Conservation (phyloP, 2,329 filamentous ascomycete genomes). For the Monilinia vaccinii-corymbosi region DNA sequence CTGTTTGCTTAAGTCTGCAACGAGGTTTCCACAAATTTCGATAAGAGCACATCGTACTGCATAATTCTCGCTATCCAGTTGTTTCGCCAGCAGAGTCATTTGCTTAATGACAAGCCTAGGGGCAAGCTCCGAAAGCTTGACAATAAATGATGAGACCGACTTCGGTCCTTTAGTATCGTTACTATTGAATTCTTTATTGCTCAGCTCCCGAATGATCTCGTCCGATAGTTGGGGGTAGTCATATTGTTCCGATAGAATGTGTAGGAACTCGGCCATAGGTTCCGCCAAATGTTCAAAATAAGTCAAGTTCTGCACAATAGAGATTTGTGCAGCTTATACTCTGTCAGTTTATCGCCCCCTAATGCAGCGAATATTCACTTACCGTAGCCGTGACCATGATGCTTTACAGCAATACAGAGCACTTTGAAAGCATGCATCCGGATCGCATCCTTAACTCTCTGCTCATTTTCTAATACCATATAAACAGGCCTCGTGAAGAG, state of each 20-base stretch:
- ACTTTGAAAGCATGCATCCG: constrained; percentile 98
- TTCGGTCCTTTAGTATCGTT: constrained; percentile 95
- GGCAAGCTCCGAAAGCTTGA: constrained; percentile 85
- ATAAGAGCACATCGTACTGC: constrained; percentile 89
- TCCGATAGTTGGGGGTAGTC: constrained; percentile 93
- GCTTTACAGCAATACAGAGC: constrained; percentile 90
- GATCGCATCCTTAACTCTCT: constrained; percentile 79
- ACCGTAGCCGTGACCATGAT: constrained; percentile 96
- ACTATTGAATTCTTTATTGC: constrained; percentile 95
- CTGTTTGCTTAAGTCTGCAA: constrained; percentile 80
- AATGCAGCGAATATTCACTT: constrained; percentile 27
- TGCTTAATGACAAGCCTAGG: constrained; percentile 93
- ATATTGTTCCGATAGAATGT: constrained; percentile 94
- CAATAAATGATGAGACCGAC: constrained; percentile 87
- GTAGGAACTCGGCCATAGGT: constrained; percentile 96
- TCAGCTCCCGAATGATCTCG: constrained; percentile 86
- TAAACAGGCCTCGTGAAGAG: constrained; percentile 90
- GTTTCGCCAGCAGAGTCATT: constrained; percentile 89
- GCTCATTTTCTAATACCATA: constrained; percentile 87
- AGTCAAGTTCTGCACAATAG: constrained; percentile 92
- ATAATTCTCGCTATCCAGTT: constrained; percentile 95
- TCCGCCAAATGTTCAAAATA: constrained; percentile 99
- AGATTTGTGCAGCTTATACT: constrained; percentile 79
- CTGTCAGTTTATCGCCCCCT: constrained; percentile 17
- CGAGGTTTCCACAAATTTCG: constrained; percentile 93